These are phyloP conservation scores for Pyrenophora teres DNA, from an alignment of 2,329 filamentous ascomycete species.

Conservation along the genomic window DNA sequence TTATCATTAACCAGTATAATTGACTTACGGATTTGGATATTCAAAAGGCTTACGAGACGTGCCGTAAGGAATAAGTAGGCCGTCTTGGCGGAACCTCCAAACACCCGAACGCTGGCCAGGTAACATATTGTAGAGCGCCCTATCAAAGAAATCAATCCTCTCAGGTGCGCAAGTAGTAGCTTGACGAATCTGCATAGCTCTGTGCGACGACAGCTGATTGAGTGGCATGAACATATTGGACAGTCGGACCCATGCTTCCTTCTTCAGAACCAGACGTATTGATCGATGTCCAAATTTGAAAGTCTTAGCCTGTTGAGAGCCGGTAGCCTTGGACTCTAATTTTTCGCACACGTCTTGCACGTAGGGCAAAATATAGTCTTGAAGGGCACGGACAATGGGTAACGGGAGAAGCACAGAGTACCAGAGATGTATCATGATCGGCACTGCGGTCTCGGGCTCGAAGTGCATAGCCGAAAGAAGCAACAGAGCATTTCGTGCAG, in stretches of 20 bases:
- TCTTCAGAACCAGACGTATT: conserved; percentile 35
- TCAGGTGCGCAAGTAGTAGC: conserved; percentile 33
- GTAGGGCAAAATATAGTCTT: conserved; percentile 30
- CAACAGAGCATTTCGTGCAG: too few species aligned
- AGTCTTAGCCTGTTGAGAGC: conserved; percentile 38
- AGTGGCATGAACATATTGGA: conserved; percentile 32
- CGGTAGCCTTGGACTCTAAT: conserved; percentile 30
- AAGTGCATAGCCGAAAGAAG: too few species aligned
- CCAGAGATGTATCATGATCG: conserved; percentile 45
- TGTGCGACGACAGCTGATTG: conserved; percentile 20
- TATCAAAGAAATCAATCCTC: conserved; percentile 33
- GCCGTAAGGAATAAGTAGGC: conserved; percentile 51
- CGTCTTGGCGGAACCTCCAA: conserved; percentile 43
- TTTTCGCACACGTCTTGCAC: conserved; percentile 45
- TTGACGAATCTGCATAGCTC: conserved; percentile 31
- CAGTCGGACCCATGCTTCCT: conserved; percentile 40
- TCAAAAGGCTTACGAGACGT: conserved; percentile 10
- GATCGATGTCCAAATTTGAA: conserved; percentile 31
- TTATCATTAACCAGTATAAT: too few species aligned
- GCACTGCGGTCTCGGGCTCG: too few species aligned
- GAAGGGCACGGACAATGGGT: conserved; percentile 27
- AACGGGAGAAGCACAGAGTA: conserved; percentile 50
- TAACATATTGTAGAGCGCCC: conserved; percentile 2
- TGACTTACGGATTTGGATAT: not conserved
- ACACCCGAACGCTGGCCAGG: not conserved